Percentiles rank a stretch among this genome's conserved stretches.
These are phyloP conservation scores for Agaricus blazei DNA, from an alignment of 768 basidiomycete genomes.

Conservation along the genomic window DNA sequence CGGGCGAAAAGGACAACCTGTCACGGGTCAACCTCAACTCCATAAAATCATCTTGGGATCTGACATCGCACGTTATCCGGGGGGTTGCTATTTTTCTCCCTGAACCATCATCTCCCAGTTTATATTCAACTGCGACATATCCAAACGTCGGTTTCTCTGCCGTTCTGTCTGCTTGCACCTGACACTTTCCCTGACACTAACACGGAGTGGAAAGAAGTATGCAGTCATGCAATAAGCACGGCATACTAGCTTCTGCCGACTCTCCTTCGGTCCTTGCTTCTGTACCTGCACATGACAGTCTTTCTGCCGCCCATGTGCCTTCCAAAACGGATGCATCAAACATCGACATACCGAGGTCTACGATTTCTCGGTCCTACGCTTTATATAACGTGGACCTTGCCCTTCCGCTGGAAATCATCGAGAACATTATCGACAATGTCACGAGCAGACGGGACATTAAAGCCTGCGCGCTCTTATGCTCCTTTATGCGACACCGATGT, in stretches of 20 bases:
- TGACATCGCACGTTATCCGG: neutral
- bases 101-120: neutral
- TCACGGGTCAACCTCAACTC: conserved; percentile 7
- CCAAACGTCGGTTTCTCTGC: neutral
- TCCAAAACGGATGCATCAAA: no score
- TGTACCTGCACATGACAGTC: no score
- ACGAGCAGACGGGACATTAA: neutral
- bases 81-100: neutral
- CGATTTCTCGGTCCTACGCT: neutral
- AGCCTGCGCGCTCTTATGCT: conserved; percentile 7
- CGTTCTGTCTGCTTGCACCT: neutral
- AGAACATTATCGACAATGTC: neutral
- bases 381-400: neutral
- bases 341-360: no score
- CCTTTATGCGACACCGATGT: neutral
- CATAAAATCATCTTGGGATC: conserved; percentile 4
- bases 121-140: neutral
- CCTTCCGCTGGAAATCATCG: conserved; percentile 9
- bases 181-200: neutral
- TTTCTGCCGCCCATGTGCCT: no score
- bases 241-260: neutral
- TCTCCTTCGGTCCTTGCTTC: neutral
- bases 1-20: neutral
- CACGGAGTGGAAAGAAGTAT: neutral
- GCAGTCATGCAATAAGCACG: neutral